Percentiles rank a stretch among this genome's conserved stretches.
Evolutionary conservation across 1,284 basidiomycete genomes (phyloP).

Genomic region (Ceratobasidium sp.): DNA sequence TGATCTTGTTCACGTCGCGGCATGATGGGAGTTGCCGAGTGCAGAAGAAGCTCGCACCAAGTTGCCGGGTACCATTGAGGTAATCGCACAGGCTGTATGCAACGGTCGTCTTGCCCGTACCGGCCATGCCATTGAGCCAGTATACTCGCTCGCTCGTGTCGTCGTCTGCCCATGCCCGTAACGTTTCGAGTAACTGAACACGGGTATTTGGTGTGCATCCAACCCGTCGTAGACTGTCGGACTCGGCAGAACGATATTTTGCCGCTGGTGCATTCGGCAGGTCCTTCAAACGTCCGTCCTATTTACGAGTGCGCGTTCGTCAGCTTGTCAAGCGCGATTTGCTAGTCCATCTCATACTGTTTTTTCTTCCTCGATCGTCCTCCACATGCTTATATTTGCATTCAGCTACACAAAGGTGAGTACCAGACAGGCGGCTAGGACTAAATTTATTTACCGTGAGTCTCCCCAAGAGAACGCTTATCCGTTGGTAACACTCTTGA

Average conservation of each 20-base stretch:
- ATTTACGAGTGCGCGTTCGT: background rate
- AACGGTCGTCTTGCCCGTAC: conserved; percentile 20
- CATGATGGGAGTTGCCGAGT: conserved; percentile 1
- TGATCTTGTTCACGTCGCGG: conserved; percentile 11
- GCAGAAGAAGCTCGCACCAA: conserved; percentile 33
- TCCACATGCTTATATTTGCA: conserved; percentile 12
- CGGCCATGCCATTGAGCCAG: background rate
- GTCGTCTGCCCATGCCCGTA: background rate
- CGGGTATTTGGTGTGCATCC: conserved; percentile 13
- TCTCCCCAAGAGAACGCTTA: background rate
- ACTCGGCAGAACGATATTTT: background rate
- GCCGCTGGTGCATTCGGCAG: background rate
- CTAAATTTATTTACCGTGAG: background rate
- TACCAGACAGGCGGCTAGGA: background rate
- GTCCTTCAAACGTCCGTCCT: background rate
- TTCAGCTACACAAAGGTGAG: conserved; percentile 1
- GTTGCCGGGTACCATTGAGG: background rate
- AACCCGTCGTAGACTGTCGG: background rate
- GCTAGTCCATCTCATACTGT: background rate
- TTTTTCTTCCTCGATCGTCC: background rate
- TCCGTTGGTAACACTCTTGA: conserved; percentile 12
- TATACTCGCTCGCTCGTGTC: background rate
- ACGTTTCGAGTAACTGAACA: background rate
- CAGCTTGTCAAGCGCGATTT: background rate
- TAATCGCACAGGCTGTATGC: conserved; percentile 20